phyloP scores from a whole-genome alignment of 2,329 filamentous ascomycete genomes.

The Pseudogymnoascus sp. region DNA sequence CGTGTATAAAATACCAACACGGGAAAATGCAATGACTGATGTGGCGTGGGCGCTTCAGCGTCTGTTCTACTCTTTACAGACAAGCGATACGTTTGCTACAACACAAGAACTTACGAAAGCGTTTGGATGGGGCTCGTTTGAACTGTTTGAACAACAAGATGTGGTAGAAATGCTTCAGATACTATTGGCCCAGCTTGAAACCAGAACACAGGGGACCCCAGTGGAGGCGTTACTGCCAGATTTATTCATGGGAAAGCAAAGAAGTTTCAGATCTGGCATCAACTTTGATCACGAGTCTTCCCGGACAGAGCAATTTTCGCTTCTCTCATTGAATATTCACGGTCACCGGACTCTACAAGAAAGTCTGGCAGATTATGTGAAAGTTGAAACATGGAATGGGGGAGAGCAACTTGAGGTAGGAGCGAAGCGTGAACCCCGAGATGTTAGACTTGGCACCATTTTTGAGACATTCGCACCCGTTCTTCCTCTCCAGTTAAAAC shows the following conservation, averaged over 20 bases:
- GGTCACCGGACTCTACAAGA: constrained; percentile 89
- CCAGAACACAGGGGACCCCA: constrained; percentile 94
- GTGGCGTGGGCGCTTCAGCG: constrained; percentile 91
- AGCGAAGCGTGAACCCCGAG: constrained; percentile 83
- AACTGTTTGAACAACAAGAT: constrained; percentile 98
- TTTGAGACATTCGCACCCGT: constrained; percentile 94
- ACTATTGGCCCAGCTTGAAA: constrained; percentile 92
- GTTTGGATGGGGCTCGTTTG: constrained; percentile 94
- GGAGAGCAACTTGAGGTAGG: constrained; percentile 97
- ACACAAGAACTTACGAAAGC: constrained; percentile 92
- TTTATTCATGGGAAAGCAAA: constrained; percentile 95
- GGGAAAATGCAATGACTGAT: constrained; percentile 73
- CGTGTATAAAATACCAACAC: constrained; percentile 93
- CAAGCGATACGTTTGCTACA: constrained; percentile 71
- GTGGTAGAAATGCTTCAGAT: constrained; percentile 95
- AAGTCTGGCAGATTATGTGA: constrained; percentile 92
- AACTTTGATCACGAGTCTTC: constrained; percentile 97
- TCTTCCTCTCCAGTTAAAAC: constrained; percentile 87
- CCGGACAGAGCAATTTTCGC: constrained; percentile 95
- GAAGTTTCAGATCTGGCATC: constrained; percentile 97
- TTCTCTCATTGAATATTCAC: constrained; percentile 92
- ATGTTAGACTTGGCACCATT: constrained; percentile 95
- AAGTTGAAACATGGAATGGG: constrained; percentile 92
- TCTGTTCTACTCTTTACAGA: constrained; percentile 91
- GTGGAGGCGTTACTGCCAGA: constrained; percentile 81